Conservation (phyloP, 2,329 filamentous ascomycete species). For the Phialocephala sp. region DNA sequence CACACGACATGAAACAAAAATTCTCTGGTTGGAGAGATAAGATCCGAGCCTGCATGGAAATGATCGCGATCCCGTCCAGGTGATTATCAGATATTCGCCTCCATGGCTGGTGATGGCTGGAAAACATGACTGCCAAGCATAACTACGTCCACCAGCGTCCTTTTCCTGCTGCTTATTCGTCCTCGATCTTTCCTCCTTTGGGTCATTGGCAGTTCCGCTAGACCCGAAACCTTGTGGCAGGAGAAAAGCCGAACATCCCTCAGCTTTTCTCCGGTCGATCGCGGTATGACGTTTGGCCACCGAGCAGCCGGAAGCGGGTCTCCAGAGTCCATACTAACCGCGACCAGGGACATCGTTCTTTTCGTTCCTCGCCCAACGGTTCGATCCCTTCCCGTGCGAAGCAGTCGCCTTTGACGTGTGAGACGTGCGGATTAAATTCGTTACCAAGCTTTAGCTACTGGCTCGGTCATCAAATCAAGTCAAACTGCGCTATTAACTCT, state of each 20-base stretch:
- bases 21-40: not conserved
- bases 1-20: slow-evolving; percentile 14
- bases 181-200: not conserved
- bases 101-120: not conserved
- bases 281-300: not conserved
- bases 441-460: not conserved
- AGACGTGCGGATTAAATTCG: not conserved
- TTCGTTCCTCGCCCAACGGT: not conserved
- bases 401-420: not conserved
- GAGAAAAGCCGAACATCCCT: not conserved
- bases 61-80: slow-evolving; percentile 2
- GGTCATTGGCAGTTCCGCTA: not conserved
- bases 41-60: not conserved
- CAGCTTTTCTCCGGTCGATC: not conserved
- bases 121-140: not conserved
- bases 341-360: not conserved
- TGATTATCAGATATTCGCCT: not conserved
- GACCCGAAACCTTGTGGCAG: not conserved
- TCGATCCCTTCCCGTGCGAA: not conserved
- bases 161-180: not conserved
- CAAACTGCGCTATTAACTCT: not conserved
- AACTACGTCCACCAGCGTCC: not conserved
- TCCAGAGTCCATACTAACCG: not conserved
- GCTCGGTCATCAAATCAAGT: not conserved
- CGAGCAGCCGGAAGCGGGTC: not conserved